Base-by-base conservation (phyloP, 805 yeast species). In the Ogataea ganodermae region DNA sequence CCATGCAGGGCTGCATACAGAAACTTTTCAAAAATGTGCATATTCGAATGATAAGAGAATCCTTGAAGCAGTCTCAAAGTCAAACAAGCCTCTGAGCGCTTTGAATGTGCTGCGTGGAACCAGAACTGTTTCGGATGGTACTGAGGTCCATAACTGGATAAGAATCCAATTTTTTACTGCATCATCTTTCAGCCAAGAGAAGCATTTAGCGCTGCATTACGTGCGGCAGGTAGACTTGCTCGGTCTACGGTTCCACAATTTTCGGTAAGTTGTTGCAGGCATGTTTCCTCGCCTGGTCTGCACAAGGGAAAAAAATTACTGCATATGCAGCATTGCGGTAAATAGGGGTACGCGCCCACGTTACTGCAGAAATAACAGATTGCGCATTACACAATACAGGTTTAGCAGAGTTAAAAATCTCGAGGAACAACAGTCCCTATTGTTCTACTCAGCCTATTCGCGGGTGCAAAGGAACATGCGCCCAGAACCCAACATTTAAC, bases 41-140 rank as follows among this genome's bases (percentile, higher is more conserved):
- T 33, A 20, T 24, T 43, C 20, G 13, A 20, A 24, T 35, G 37
- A 35, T 42, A 42, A 42, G 20, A 42, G 18, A 33, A 18, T 13
- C 18, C 23, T 12, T 33, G 14, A 17, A 33, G 5, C 10, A 33
- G 36, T 28, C 12, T 7, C 16, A 30, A 13, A 30, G n/a, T 30
- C 3, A 4, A 22, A 22, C 24, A 30, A 30, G 33, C 33, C 33
- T n/a, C 33, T 18, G 4, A 30, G 33, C 33, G n/a, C n/a, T n/a
- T n/a, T n/a, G n/a, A n/a, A n/a, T n/a, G n/a, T n/a, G n/a, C n/a
- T n/a, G n/a, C n/a, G n/a, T n/a, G n/a, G n/a, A n/a, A n/a, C n/a
- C n/a, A n/a, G n/a, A n/a, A n/a, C n/a, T n/a, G n/a, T n/a, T n/a
- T n/a, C n/a, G n/a, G n/a, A n/a, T n/a, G n/a, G n/a, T n/a, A n/a